These are phyloP conservation scores for Elongisporangium undulatum DNA, from an alignment of 352 stramenopile species.

Conservation along the genomic window DNA sequence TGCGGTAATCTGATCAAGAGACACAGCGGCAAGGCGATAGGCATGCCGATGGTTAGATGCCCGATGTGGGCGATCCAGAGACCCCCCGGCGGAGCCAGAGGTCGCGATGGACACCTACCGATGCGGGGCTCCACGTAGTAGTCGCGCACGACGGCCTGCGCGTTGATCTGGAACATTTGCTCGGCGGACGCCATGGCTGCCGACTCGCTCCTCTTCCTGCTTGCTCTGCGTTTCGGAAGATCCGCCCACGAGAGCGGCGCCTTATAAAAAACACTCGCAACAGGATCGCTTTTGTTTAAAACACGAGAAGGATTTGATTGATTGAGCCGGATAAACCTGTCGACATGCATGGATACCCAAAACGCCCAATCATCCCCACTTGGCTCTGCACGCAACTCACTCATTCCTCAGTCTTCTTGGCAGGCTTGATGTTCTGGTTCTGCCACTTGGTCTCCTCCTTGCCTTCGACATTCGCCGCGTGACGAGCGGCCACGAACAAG, in stretches of 20 bases:
- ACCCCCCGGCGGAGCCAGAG: background rate
- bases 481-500: constrained; percentile 79
- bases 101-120: constrained; percentile 30
- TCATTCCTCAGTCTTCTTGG: constrained; percentile 10
- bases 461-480: constrained; percentile 46
- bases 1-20: constrained; percentile 88
- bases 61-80: background rate
- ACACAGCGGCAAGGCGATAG: constrained; percentile 3
- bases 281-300: background rate
- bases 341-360: background rate
- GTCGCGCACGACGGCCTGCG: constrained; percentile 77
- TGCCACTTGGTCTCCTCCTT: constrained; percentile 80
- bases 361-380: background rate
- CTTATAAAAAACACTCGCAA: background rate
- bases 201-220: constrained; percentile 13
- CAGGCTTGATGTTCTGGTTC: constrained; percentile 65
- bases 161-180: constrained; percentile 69
- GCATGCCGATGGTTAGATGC: background rate
- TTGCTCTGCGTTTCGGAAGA: constrained; percentile 2
- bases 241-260: background rate
- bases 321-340: background rate
- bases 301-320: background rate
- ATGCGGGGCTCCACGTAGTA: constrained; percentile 86
- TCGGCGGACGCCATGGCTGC: constrained; percentile 54
- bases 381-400: background rate